Evolutionary conservation across 1,284 basidiomycete species (phyloP).

Genomic region (Neotropicomus parvogracilis): DNA sequence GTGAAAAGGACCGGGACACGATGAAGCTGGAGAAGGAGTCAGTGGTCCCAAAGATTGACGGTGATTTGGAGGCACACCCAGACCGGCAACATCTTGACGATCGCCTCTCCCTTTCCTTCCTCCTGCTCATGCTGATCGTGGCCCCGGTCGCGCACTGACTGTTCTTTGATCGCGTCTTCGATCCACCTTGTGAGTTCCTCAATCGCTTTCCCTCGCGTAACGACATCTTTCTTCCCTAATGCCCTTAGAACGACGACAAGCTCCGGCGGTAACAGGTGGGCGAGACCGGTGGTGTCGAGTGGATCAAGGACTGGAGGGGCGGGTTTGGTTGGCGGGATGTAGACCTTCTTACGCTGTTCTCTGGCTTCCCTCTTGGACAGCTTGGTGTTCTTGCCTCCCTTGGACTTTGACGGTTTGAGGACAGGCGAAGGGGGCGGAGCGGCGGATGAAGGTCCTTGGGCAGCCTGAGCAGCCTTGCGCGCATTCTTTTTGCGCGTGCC

Average conservation of each 20-base stretch:
- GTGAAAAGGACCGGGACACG: conserved; percentile 81
- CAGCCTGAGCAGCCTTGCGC: conserved; percentile 47
- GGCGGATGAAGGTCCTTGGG: conserved; percentile 30
- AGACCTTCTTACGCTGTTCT: conserved; percentile 72
- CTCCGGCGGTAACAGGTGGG: conserved; percentile 74
- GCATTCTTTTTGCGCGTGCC: conserved; percentile 86
- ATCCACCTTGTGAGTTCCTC: conserved; percentile 83
- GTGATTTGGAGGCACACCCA: conserved; percentile 64
- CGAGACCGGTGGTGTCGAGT: conserved; percentile 83
- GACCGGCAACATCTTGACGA: conserved; percentile 74
- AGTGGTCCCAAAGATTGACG: conserved; percentile 1
- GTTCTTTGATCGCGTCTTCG: conserved; percentile 45
- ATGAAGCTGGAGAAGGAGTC: conserved; percentile 57
- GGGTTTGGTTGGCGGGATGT: conserved; percentile 85
- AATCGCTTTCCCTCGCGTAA: conserved; percentile 83
- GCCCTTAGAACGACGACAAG: conserved; percentile 80
- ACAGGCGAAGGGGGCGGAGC: conserved; percentile 17
- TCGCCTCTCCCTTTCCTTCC: conserved; percentile 40
- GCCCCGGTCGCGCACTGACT: conserved; percentile 41
- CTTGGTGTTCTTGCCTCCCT: conserved; percentile 42
- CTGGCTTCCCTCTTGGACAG: conserved; percentile 59
- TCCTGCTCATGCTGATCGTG: conserved; percentile 9
- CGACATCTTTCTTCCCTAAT: conserved; percentile 87
- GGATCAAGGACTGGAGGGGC: conserved; percentile 85
- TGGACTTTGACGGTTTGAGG: conserved; percentile 47